phyloP scores from a whole-genome alignment of 129 eudicot species.

The Mikania micrantha region DNA sequence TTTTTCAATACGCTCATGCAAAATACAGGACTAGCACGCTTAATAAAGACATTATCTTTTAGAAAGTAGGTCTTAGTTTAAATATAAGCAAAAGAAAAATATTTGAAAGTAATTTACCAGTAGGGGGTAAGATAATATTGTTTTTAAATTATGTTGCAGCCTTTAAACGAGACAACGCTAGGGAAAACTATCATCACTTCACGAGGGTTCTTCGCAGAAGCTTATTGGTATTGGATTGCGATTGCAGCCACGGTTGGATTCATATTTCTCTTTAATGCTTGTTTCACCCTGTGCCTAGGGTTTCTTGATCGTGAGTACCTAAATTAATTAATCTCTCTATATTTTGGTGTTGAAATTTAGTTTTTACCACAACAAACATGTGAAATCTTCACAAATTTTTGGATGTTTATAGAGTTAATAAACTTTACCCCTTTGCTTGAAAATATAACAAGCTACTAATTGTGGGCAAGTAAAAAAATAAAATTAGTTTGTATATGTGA shows the following conservation, averaged over 20 bases:
- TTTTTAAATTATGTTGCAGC: neutral
- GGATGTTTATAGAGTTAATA: neutral
- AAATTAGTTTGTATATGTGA: no score
- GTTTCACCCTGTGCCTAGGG: constrained; percentile 27
- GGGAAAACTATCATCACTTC: constrained; percentile 31
- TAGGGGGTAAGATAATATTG: no score
- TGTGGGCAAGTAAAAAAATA: neutral
- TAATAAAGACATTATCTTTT: no score
- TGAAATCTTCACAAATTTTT: neutral
- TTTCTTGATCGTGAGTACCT: constrained; percentile 47
- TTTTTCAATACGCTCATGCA: neutral
- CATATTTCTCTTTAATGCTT: constrained; percentile 34
- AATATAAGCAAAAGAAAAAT: no score
- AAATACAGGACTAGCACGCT: no score
- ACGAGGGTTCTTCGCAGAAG: constrained; percentile 48
- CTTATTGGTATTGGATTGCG: constrained; percentile 72
- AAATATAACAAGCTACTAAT: neutral
- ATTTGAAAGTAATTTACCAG: no score
- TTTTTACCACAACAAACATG: neutral
- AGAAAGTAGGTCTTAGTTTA: no score
- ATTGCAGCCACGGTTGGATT: constrained; percentile 43
- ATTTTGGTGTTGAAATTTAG: neutral
- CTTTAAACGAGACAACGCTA: neutral
- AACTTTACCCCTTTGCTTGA: neutral
- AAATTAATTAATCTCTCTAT: neutral